Conservation (phyloP, 1,284 basidiomycete species). For the Phellinidium pouzarii region DNA sequence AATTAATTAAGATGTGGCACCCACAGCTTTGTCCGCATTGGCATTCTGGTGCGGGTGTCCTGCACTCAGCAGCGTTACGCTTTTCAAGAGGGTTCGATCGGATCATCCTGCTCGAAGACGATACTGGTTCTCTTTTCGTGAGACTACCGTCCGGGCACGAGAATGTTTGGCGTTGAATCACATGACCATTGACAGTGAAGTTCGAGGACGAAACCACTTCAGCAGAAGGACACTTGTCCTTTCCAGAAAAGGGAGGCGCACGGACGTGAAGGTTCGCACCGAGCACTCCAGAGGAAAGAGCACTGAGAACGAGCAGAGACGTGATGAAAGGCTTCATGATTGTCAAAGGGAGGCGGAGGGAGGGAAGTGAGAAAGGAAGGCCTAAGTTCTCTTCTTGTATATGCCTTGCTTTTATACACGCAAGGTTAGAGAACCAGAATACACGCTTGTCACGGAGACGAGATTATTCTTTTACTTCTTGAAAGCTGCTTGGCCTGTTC, state of each 20-base stretch:
- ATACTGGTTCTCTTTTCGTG: not conserved
- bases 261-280: constrained; percentile 14
- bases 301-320: constrained; percentile 8
- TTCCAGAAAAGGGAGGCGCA: constrained; percentile 6
- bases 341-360: not conserved
- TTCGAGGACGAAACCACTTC: constrained; percentile 8
- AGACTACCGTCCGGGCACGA: constrained; percentile 12
- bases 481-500: not conserved
- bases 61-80: constrained; percentile 17
- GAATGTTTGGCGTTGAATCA: constrained; percentile 12
- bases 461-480: not conserved
- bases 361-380: not conserved
- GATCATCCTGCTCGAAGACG: constrained; percentile 1
- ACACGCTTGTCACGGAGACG: constrained; percentile 1
- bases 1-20: constrained; percentile 4
- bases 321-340: constrained; percentile 14
- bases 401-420: not conserved
- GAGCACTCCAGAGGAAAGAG: constrained; percentile 11
- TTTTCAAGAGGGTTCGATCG: constrained; percentile 6
- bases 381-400: not conserved
- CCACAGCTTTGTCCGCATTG: constrained; percentile 23
- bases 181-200: constrained; percentile 5
- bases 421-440: not conserved
- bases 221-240: constrained; percentile 17
- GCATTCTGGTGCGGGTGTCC: constrained; percentile 15